Base-by-base conservation (phyloP, 495 filamentous ascomycete genomes). In the Aspergillus nanangensis region DNA sequence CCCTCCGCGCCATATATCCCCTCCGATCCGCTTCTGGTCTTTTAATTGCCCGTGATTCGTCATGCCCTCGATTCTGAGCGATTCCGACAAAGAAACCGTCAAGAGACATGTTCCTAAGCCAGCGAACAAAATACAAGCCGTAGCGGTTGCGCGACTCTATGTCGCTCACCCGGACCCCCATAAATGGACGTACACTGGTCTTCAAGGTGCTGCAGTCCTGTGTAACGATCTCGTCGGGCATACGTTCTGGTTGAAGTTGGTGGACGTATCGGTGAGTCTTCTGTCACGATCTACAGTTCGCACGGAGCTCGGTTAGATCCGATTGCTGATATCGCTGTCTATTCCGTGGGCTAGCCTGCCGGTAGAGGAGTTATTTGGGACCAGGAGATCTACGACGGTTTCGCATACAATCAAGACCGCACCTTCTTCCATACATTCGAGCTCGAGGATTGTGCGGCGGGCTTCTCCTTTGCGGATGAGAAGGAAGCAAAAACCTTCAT, bases 391-490 rank as follows among this genome's bases (percentile, higher is more conserved):
- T 97, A 91, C 63, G 90, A 98, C 42, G 84, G 81, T 36, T 97
- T 95, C 72, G 76, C 76, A 29, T 98, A 97, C 68, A 93, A 96
- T 61, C 89, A 93, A 56, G 94, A 98, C 62, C 85, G 93, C 38
- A 89, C 86, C 24, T 98, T 96, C 65, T 97, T 98, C 69, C 91
- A 97, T 62, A 88, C 88, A 4, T 97, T 98, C 59, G 93, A 97
- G 67, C 79, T 95, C 36, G 90, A 97, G 61, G 80, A 90, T 24
- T 95, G 88, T 58, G 71, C 92, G 45, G 93, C 88, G 10, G 93
- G 86, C 2, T 71, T 98, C 40, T 95, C 88, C 2, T 98, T 98
- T 57, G 80, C 81, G 39, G 91, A 96, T 60, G 91, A 96, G 71
- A 96, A 96, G 67, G 94, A 98, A 61, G 93, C 94, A 22, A 91